phyloP scores from a whole-genome alignment of 225 moss, liverwort and hornwort genomes.

The Marchantia paleacea region DNA sequence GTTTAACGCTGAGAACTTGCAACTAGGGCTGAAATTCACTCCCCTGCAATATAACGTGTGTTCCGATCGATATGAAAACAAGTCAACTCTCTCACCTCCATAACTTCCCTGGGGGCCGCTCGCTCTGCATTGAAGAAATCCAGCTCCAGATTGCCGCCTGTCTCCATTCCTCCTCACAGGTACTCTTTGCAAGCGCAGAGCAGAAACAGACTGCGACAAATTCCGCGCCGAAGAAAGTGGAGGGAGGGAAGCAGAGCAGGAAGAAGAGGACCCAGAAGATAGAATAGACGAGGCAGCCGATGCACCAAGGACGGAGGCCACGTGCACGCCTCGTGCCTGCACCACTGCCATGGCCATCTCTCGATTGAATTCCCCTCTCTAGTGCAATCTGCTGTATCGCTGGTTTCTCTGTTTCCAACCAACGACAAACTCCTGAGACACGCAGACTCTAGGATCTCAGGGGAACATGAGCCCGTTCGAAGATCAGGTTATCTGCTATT shows the following conservation, averaged over 20 bases:
- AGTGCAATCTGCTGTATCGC: neutral
- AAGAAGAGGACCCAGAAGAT: constrained; percentile 1
- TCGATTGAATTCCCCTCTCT: neutral
- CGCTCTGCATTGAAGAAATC: neutral
- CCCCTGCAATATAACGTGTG: no score
- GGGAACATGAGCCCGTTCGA: neutral
- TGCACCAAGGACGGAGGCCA: neutral
- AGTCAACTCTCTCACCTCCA: constrained; percentile 10
- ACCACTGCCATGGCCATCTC: constrained; percentile 28
- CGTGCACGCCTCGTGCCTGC: constrained; percentile 1
- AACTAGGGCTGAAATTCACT: neutral
- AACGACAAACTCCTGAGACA: neutral
- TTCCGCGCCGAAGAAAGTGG: constrained; percentile 7
- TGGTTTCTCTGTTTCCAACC: neutral
- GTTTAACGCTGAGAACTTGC: no score
- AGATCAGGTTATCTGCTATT: constrained; percentile 1
- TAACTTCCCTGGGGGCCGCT: constrained; percentile 14
- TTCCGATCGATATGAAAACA: no score
- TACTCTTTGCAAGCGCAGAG: neutral
- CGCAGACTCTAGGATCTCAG: neutral
- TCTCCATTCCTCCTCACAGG: constrained; percentile 1
- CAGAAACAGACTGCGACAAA: constrained; percentile 11
- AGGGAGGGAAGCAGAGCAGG: constrained; percentile 5
- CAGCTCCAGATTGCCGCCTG: neutral
- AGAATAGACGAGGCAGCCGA: constrained; percentile 2